Conservation (phyloP, 2,329 filamentous ascomycete genomes). For the Tolypocladium ovalisporum region DNA sequence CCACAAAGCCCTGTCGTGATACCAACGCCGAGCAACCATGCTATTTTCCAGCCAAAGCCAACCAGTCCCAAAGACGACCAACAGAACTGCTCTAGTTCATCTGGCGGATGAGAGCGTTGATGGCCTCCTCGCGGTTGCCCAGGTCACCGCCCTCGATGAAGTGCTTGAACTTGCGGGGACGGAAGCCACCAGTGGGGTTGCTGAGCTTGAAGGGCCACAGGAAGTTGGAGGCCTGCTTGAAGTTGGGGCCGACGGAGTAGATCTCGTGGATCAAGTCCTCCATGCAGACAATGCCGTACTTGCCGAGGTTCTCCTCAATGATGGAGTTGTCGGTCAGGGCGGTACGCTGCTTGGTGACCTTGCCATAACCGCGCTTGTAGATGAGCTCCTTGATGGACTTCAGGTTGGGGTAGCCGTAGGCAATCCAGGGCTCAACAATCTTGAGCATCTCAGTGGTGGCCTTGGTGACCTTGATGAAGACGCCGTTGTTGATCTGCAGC, state of each 20-base stretch:
- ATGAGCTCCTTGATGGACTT: conserved; percentile 98
- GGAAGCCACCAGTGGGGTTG: conserved; percentile 97
- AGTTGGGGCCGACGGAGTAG: conserved; percentile 97
- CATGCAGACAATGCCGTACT: conserved; percentile 98
- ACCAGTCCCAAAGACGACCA: conserved; percentile 12
- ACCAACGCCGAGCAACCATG: conserved; percentile 30
- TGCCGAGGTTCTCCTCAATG: conserved; percentile 91
- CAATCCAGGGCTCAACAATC: conserved; percentile 97
- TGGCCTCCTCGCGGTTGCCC: conserved; percentile 97
- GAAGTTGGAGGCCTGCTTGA: conserved; percentile 99
- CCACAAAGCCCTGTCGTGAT: conserved; percentile 24
- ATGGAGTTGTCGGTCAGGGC: conserved; percentile 95
- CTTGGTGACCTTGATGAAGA: conserved; percentile 97
- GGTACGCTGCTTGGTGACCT: conserved; percentile 96
- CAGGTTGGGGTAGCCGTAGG: conserved; percentile 98
- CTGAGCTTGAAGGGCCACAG: conserved; percentile 99
- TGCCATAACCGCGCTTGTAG: conserved; percentile 99
- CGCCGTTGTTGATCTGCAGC: conserved; percentile 99
- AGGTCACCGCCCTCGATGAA: conserved; percentile 98
- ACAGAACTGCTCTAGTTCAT: conserved; percentile 67
- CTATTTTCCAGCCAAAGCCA: conserved; percentile 20
- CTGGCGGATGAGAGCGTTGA: conserved; percentile 91
- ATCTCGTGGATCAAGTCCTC: conserved; percentile 99
- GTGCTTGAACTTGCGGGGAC: conserved; percentile 95
- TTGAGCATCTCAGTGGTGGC: conserved; percentile 95